phyloP scores from a whole-genome alignment of 257 asterid species.

The Schizonepeta tenuifolia region DNA sequence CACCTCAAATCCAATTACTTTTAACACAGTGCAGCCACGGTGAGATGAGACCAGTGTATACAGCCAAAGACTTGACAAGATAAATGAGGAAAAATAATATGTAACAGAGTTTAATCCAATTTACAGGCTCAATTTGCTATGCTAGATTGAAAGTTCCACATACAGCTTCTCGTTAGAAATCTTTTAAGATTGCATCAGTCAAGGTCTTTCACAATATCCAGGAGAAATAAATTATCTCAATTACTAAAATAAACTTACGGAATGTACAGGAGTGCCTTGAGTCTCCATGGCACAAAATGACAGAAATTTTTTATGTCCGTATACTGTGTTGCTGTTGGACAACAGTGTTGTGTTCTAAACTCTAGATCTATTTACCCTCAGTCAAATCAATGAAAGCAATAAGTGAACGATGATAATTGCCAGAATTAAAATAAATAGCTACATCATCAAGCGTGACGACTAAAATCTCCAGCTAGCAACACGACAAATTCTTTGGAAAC shows the following conservation, averaged over 20 bases:
- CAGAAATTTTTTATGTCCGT: neutral
- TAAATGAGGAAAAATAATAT: too few species aligned
- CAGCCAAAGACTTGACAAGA: neutral
- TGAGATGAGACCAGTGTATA: conserved; percentile 6
- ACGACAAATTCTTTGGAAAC: neutral
- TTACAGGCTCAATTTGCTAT: neutral
- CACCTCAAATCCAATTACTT: too few species aligned
- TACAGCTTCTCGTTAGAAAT: neutral
- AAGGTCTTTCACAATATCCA: neutral
- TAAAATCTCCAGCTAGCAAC: conserved; percentile 13
- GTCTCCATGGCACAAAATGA: neutral
- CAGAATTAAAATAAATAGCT: neutral
- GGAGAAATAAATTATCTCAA: neutral
- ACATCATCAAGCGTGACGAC: conserved; percentile 4
- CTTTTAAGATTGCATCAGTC: neutral
- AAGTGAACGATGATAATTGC: neutral
- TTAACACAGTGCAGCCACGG: neutral
- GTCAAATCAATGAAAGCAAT: neutral
- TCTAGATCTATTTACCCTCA: conserved; percentile 8
- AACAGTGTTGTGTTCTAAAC: neutral
- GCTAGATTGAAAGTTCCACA: neutral
- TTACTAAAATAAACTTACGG: neutral
- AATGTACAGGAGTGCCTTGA: neutral
- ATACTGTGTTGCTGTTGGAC: neutral
- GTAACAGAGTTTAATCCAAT: neutral